A percentile compares a stretch with the other conserved stretches of the same genome.
These are phyloP conservation scores for Gyromitra esculenta DNA, from an alignment of 2,329 filamentous ascomycete species.

Conservation along the genomic window DNA sequence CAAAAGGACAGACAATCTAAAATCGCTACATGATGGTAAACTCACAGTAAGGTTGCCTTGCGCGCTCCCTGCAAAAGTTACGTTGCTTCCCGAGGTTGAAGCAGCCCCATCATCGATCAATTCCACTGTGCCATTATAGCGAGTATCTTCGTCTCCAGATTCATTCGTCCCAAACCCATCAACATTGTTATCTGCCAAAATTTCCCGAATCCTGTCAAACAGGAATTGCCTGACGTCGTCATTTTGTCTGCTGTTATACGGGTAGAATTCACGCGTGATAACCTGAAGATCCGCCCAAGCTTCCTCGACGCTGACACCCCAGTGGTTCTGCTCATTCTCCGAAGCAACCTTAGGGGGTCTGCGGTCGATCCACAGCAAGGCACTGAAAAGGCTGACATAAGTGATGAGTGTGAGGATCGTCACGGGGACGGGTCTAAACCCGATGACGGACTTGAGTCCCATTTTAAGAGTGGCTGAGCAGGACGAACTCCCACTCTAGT, in stretches of 20 bases:
- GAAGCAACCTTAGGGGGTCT: conserved; percentile 68
- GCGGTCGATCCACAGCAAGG: conserved; percentile 76
- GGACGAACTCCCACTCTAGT: background rate
- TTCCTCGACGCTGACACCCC: conserved; percentile 80
- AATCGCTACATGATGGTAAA: background rate
- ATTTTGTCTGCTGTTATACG: conserved; percentile 86
- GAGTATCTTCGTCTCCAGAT: conserved; percentile 55
- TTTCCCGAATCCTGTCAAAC: conserved; percentile 74
- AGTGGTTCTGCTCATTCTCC: conserved; percentile 41
- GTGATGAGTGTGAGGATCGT: conserved; percentile 78
- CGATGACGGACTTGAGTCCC: conserved; percentile 63
- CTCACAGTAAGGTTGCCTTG: conserved; percentile 42
- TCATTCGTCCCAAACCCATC: conserved; percentile 54
- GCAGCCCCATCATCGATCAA: conserved; percentile 71
- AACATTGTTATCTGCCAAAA: conserved; percentile 71
- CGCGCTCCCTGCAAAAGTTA: conserved; percentile 69
- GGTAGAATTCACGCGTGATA: conserved; percentile 79
- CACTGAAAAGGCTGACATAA: conserved; percentile 80
- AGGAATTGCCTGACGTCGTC: conserved; percentile 82
- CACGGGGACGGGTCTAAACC: conserved; percentile 82
- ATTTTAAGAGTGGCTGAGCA: conserved; percentile 18
- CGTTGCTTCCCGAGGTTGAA: conserved; percentile 69
- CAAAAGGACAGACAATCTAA: background rate
- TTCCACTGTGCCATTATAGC: conserved; percentile 60
- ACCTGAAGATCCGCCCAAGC: conserved; percentile 85